Evolutionary conservation across 257 asterid species (phyloP).

Genomic region (Paulownia fortunei): DNA sequence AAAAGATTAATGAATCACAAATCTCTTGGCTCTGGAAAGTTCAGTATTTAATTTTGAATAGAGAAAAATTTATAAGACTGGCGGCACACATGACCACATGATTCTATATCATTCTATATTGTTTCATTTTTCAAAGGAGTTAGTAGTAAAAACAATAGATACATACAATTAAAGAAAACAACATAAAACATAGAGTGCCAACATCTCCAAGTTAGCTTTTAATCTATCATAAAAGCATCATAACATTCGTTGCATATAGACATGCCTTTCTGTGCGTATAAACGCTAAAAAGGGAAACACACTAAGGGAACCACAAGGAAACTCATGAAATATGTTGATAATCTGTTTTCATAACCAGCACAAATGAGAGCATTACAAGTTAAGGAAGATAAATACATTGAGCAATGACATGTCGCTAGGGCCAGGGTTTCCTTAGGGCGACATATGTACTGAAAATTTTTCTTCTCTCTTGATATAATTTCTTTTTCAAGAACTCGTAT

Average conservation of each 20-base stretch:
- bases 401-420: background rate
- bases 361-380: background rate
- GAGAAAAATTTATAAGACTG: background rate
- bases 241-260: background rate
- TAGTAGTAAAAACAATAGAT: background rate
- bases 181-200: background rate
- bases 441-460: background rate
- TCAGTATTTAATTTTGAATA: background rate
- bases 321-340: background rate
- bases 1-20: background rate
- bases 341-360: background rate
- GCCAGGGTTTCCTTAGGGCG: background rate
- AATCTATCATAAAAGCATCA: slow-evolving; percentile 7
- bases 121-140: background rate
- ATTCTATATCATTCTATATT: background rate
- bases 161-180: background rate
- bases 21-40: too few species aligned
- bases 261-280: background rate
- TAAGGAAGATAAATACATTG: background rate
- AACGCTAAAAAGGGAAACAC: background rate
- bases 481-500: background rate
- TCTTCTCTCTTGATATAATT: background rate
- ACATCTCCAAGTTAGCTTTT: background rate
- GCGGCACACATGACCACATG: background rate
- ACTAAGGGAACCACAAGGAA: background rate